These are phyloP conservation scores for Apiotrichum laibachii DNA, from an alignment of 1,284 basidiomycete species.

Conservation along the genomic window DNA sequence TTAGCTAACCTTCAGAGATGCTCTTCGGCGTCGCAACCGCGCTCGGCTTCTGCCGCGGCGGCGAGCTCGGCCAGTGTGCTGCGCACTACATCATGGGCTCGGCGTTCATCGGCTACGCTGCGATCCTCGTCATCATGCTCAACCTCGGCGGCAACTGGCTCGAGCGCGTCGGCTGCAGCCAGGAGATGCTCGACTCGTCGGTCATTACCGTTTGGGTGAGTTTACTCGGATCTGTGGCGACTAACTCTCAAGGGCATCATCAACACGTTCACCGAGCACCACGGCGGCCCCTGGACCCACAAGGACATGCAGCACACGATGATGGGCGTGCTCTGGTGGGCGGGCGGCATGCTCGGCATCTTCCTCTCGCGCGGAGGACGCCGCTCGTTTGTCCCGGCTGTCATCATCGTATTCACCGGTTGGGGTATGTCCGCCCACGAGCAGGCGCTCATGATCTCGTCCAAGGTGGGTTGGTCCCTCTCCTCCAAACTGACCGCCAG, in stretches of 20 bases:
- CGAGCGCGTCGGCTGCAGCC: conserved; percentile 55
- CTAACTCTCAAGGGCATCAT: conserved; percentile 55
- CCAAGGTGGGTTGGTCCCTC: conserved; percentile 57
- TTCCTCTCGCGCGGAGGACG: conserved; percentile 79
- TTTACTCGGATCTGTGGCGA: conserved; percentile 10
- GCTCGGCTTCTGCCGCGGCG: conserved; percentile 64
- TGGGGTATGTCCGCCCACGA: conserved; percentile 93
- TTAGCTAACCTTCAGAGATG: conserved; percentile 52
- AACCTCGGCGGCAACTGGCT: conserved; percentile 82
- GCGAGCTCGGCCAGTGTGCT: conserved; percentile 71
- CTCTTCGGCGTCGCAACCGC: conserved; percentile 51
- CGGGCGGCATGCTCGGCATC: conserved; percentile 83
- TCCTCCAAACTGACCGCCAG: conserved; percentile 46
- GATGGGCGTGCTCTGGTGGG: conserved; percentile 74
- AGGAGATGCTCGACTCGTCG: conserved; percentile 88
- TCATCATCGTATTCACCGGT: conserved; percentile 85
- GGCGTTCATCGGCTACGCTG: conserved; percentile 82
- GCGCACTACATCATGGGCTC: conserved; percentile 86
- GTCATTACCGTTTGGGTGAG: conserved; percentile 84
- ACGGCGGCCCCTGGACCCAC: conserved; percentile 73
- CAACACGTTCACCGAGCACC: conserved; percentile 93
- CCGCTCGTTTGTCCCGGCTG: conserved; percentile 75
- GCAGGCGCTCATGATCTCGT: conserved; percentile 78
- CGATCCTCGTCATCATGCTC: conserved; percentile 77
- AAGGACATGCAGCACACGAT: conserved; percentile 92